A percentile compares a stretch with the other conserved stretches of the same genome.
Evolutionary conservation across 164 flowering plant genomes (phyloP).

Genomic region (Umbellularia californica): DNA sequence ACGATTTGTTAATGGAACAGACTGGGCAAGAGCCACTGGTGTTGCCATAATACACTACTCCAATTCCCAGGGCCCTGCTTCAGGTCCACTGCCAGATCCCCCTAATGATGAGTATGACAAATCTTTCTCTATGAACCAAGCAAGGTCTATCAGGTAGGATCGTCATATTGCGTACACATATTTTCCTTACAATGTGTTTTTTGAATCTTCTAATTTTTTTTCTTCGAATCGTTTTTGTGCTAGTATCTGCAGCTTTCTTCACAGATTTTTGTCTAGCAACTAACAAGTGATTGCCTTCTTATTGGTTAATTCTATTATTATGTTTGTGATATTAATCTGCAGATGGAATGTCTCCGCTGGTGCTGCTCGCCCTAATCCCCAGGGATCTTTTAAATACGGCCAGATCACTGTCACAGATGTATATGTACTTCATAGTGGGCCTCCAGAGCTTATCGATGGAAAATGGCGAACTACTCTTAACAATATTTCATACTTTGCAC

Average conservation of each 20-base stretch:
- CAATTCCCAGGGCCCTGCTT: slow-evolving; percentile 79
- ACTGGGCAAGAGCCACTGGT: slow-evolving; percentile 47
- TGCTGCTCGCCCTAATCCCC: slow-evolving; percentile 98
- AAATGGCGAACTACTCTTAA: slow-evolving; percentile 71
- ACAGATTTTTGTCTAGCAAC: background rate
- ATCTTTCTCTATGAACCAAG: slow-evolving; percentile 89
- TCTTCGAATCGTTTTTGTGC: slow-evolving; percentile 2
- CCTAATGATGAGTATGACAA: slow-evolving; percentile 64
- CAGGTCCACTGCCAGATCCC: slow-evolving; percentile 91
- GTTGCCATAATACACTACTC: slow-evolving; percentile 86
- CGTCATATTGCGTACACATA: background rate
- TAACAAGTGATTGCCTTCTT: background rate
- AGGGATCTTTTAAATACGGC: slow-evolving; percentile 90
- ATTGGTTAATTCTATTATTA: slow-evolving; percentile 4
- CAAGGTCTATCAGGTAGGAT: slow-evolving; percentile 88
- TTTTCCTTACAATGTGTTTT: background rate
- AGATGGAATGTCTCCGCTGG: slow-evolving; percentile 95
- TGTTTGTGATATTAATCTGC: slow-evolving; percentile 13
- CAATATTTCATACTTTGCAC: slow-evolving; percentile 74
- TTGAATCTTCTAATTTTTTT: background rate
- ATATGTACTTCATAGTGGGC: slow-evolving; percentile 62
- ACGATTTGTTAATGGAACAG: slow-evolving; percentile 57
- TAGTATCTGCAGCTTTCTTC: slow-evolving; percentile 7
- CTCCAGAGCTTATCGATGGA: slow-evolving; percentile 74
- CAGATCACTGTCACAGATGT: slow-evolving; percentile 84